Evolutionary conservation across 164 flowering plant genomes (phyloP).

Genomic region (Aristolochia fimbriata): DNA sequence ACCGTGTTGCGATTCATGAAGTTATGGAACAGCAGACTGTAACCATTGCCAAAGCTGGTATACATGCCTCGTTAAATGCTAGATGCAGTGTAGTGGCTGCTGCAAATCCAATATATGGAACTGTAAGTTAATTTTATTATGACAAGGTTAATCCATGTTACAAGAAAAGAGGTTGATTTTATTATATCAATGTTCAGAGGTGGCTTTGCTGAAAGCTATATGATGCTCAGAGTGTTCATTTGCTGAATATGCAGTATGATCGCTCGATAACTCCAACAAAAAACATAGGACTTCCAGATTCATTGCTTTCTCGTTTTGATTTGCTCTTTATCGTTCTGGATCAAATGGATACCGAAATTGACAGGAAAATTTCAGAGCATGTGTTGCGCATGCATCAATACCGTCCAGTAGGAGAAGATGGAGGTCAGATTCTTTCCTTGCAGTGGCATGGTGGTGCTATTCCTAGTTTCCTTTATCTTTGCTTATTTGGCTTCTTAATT

Average conservation of each 20-base stretch:
- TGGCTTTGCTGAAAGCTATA: not conserved
- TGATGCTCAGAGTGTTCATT: not conserved
- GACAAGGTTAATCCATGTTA: not conserved
- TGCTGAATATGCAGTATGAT: slow-evolving; percentile 59
- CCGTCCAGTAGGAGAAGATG: slow-evolving; percentile 61
- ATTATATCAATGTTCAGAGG: not conserved
- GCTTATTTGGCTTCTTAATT: not conserved
- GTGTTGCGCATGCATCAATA: slow-evolving; percentile 96
- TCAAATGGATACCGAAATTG: slow-evolving; percentile 99
- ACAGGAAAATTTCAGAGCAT: slow-evolving; percentile 83
- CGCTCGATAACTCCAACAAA: slow-evolving; percentile 97
- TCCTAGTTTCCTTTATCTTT: no score
- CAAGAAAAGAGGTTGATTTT: not conserved
- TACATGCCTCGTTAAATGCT: slow-evolving; percentile 97
- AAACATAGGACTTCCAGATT: slow-evolving; percentile 98
- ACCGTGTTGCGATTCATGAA: slow-evolving; percentile 98
- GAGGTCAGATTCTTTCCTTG: slow-evolving; percentile 36
- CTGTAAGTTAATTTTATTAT: slow-evolving; percentile 45
- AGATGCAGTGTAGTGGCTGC: slow-evolving; percentile 99
- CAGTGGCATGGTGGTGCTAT: no score
- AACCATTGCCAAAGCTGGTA: slow-evolving; percentile 99
- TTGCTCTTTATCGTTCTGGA: slow-evolving; percentile 92
- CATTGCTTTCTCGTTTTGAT: slow-evolving; percentile 97
- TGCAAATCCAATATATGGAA: slow-evolving; percentile 99
- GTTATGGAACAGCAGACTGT: slow-evolving; percentile 99